Conservation (phyloP, 1,284 basidiomycete species). For the Leccinum insolens region DNA sequence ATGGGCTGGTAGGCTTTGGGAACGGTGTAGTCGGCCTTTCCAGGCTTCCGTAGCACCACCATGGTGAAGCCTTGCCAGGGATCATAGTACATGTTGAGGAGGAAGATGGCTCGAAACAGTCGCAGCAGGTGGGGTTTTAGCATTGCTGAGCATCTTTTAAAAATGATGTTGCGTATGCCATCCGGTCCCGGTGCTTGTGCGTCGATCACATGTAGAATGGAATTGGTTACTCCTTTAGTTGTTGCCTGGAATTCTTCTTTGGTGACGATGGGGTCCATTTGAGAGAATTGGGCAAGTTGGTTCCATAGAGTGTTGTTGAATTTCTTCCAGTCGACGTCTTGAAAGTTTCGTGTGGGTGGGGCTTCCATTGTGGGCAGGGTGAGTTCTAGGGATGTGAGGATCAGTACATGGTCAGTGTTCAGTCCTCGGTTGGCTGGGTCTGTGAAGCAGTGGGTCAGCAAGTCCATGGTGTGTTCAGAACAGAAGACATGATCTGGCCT, state of each 20-base stretch:
- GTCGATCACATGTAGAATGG: background rate
- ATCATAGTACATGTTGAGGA: too few relatives aligned
- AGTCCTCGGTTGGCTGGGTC: background rate
- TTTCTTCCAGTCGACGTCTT: background rate
- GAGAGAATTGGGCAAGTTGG: accelerated
- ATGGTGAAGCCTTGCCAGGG: too few relatives aligned
- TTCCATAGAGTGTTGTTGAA: background rate
- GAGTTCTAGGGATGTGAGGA: slow-evolving; percentile 2
- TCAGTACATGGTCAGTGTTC: slow-evolving; percentile 7
- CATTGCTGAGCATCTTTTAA: too few relatives aligned
- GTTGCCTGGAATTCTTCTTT: slow-evolving; percentile 13
- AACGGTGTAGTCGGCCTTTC: too few relatives aligned
- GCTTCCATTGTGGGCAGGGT: background rate
- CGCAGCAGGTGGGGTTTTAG: too few relatives aligned
- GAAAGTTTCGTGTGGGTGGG: background rate
- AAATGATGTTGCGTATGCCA: too few relatives aligned
- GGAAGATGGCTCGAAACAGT: too few relatives aligned
- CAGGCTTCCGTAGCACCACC: too few relatives aligned
- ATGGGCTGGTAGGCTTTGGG: background rate
- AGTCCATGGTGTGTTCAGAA: background rate
- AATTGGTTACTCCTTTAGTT: background rate
- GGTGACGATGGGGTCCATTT: background rate
- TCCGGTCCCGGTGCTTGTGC: background rate
- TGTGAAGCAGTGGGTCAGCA: background rate
- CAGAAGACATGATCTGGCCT: slow-evolving; percentile 14